A percentile compares a stretch with the other conserved stretches of the same genome.
Conservation (phyloP, 176 grass and related monocot species). For the Oryza glumipatula region DNA sequence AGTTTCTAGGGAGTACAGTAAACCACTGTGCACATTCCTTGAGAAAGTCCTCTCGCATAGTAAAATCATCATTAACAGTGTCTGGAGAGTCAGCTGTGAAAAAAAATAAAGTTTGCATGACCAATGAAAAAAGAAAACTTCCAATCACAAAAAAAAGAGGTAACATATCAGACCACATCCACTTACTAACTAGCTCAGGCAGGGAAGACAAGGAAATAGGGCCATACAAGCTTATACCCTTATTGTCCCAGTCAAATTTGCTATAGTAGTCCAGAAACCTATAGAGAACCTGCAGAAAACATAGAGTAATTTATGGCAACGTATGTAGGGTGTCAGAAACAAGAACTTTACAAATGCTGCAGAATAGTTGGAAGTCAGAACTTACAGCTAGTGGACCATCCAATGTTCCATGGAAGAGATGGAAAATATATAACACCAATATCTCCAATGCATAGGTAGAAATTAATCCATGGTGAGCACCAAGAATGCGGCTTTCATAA, state of each 20-base stretch:
- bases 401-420: conserved; percentile 69
- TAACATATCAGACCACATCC: conserved; percentile 26
- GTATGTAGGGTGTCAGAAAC: not conserved
- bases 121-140: conserved; percentile 30
- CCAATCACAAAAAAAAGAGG: not conserved
- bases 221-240: conserved; percentile 76
- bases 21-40: conserved; percentile 52
- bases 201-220: conserved; percentile 71
- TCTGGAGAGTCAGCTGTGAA: conserved; percentile 61
- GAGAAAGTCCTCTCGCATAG: conserved; percentile 62
- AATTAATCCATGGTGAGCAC: conserved; percentile 90
- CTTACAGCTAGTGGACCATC: conserved; percentile 79
- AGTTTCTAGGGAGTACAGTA: conserved; percentile 50
- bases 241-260: conserved; percentile 92
- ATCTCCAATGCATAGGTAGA: conserved; percentile 96
- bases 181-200: conserved; percentile 85
- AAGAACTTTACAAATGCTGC: conserved; percentile 6
- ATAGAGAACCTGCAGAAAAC: conserved; percentile 79
- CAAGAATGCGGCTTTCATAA: conserved; percentile 97
- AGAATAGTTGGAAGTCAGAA: conserved; percentile 13
- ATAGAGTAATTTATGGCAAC: conserved; percentile 23
- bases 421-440: conserved; percentile 80
- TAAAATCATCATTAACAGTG: conserved; percentile 47
- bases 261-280: conserved; percentile 93
- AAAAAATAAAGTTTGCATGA: conserved; percentile 27